Evolutionary conservation across 345 rosid genomes (phyloP).

Genomic region (Durio zibethinus): DNA sequence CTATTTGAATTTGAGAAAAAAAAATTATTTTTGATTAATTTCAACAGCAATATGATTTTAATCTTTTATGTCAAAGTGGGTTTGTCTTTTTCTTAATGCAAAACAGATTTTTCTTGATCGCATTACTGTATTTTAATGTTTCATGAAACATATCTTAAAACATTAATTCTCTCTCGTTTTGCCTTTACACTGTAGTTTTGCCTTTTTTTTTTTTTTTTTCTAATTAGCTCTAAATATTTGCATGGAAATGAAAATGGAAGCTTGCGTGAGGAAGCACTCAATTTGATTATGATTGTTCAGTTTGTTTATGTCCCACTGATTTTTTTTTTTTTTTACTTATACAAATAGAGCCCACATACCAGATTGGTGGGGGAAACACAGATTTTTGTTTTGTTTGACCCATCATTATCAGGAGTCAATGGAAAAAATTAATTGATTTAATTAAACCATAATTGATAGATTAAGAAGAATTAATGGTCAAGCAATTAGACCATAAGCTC

Average conservation of each 20-base stretch:
- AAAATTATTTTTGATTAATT: too few relatives aligned
- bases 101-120: neutral
- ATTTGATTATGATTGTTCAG: constrained; percentile 10
- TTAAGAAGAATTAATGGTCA: neutral
- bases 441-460: neutral
- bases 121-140: neutral
- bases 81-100: constrained; percentile 8
- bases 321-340: neutral
- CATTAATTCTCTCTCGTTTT: neutral
- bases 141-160: neutral
- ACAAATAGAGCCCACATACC: neutral
- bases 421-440: neutral
- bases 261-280: constrained; percentile 17
- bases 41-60: neutral
- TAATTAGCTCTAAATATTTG: neutral
- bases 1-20: too few relatives aligned
- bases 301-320: neutral
- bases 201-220: neutral
- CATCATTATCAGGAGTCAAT: constrained; percentile 4
- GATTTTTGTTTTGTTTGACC: constrained; percentile 14
- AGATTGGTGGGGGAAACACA: neutral
- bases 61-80: constrained; percentile 5
- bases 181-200: neutral
- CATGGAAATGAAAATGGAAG: constrained; percentile 13
- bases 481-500: neutral